A percentile compares a stretch with the other conserved stretches of the same genome.
These are phyloP conservation scores for Phytophthora sansomeana DNA, from an alignment of 352 stramenopile species.

Conservation along the genomic window DNA sequence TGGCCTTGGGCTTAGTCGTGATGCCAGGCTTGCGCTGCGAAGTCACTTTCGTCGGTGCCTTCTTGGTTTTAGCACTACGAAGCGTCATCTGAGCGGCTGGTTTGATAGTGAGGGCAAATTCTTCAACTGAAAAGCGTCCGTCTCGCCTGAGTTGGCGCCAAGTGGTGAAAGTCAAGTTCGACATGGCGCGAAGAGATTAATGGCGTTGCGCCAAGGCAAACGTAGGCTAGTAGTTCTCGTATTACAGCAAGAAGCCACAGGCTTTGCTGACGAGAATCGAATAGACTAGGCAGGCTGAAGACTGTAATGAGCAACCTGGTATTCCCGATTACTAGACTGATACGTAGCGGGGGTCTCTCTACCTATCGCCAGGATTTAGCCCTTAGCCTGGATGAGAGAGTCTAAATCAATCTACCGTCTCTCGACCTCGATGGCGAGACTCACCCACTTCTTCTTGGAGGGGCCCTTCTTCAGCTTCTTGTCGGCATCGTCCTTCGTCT, in stretches of 20 bases:
- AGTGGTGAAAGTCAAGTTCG: constrained; percentile 12
- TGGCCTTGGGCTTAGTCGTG: constrained; percentile 24
- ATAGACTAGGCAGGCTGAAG: too few relatives aligned
- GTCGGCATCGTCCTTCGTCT: constrained; percentile 20
- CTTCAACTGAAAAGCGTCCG: neutral
- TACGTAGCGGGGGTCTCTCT: constrained; percentile 2
- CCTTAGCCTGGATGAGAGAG: constrained; percentile 14
- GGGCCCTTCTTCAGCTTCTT: constrained; percentile 50
- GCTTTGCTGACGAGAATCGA: neutral
- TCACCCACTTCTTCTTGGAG: constrained; percentile 85
- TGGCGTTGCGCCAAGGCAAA: neutral
- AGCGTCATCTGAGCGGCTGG: constrained; percentile 27
- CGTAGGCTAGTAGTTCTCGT: too few relatives aligned
- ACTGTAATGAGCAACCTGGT: constrained; percentile 5
- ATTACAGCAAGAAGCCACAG: too few relatives aligned
- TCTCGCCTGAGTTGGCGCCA: constrained; percentile 28
- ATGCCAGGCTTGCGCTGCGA: constrained; percentile 19
- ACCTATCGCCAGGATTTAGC: constrained; percentile 22
- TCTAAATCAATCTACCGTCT: constrained; percentile 64
- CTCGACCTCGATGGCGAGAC: constrained; percentile 63
- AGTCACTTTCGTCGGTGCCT: constrained; percentile 22
- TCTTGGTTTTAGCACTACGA: constrained; percentile 27
- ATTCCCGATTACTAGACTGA: constrained; percentile 16
- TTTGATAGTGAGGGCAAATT: constrained; percentile 24
- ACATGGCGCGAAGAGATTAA: constrained; percentile 22